These are phyloP conservation scores for Corymbia calophylla DNA, from an alignment of 441 rosid genomes.

Conservation along the genomic window DNA sequence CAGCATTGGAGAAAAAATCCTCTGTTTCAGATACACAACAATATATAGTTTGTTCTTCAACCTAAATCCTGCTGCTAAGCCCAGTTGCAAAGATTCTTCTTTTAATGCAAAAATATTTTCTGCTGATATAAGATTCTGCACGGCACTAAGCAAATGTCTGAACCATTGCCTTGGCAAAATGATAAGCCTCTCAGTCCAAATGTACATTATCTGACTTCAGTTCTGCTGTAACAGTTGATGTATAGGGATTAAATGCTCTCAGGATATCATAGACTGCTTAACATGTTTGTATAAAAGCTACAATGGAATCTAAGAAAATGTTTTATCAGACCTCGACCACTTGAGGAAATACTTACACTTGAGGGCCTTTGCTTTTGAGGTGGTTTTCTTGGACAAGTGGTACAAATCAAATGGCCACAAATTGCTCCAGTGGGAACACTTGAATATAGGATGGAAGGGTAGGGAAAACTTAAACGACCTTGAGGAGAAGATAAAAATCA, in stretches of 20 bases:
- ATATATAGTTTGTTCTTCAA: not conserved
- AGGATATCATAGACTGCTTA: not conserved
- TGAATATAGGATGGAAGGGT: not conserved
- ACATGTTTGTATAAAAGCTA: not conserved
- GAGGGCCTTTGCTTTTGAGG: not conserved
- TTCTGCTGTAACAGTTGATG: not conserved
- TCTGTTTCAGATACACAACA: not conserved
- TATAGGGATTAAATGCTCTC: not conserved
- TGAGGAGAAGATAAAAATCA: not conserved
- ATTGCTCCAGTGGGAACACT: not conserved
- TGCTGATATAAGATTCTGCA: not conserved
- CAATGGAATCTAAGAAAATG: not conserved
- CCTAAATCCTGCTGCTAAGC: not conserved
- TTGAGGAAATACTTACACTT: not conserved
- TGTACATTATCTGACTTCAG: not conserved
- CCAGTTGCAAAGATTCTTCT: not conserved
- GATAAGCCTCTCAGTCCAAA: not conserved
- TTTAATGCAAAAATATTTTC: not conserved
- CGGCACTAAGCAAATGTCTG: not conserved
- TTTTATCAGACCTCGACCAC: not conserved
- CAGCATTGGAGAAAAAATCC: not conserved
- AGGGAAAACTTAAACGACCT: not conserved
- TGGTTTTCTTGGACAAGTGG: not conserved
- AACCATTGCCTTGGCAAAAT: not conserved
- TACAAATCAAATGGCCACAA: not conserved